Percentiles rank a stretch among this genome's conserved stretches.
Conservation (phyloP, 306 rosid species). For the Cotoneaster glaucophyllus region DNA sequence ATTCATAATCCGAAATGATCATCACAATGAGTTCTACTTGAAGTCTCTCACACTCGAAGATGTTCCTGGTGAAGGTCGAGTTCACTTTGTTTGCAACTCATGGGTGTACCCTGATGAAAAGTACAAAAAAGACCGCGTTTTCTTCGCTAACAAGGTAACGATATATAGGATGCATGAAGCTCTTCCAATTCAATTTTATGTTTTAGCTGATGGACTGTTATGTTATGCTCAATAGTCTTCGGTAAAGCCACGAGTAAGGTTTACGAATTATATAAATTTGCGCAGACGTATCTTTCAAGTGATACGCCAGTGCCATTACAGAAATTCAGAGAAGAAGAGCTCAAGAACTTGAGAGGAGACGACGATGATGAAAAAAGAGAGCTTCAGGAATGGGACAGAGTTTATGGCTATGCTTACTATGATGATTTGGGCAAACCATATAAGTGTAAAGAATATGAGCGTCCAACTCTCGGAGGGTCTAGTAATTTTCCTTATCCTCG, state of each 20-base stretch:
- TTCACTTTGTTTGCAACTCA: conserved; percentile 78
- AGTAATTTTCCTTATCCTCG: conserved; percentile 64
- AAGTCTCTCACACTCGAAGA: conserved; percentile 53
- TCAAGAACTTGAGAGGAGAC: conserved; percentile 51
- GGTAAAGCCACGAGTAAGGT: background rate
- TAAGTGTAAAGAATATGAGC: conserved; percentile 22
- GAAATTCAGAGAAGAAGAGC: conserved; percentile 48
- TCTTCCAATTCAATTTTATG: background rate
- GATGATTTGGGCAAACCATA: conserved; percentile 62
- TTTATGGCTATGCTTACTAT: conserved; percentile 68
- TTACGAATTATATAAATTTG: background rate
- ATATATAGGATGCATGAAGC: background rate
- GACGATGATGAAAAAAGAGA: conserved; percentile 38
- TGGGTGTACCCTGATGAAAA: conserved; percentile 70
- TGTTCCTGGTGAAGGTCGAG: conserved; percentile 58
- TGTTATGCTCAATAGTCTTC: background rate
- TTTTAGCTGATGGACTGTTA: background rate
- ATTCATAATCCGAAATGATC: conserved; percentile 51
- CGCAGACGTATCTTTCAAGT: conserved; percentile 58
- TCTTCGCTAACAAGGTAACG: conserved; percentile 77
- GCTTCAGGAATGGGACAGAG: conserved; percentile 60
- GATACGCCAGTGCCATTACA: conserved; percentile 51
- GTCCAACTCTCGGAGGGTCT: conserved; percentile 73
- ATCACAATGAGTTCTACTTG: conserved; percentile 63
- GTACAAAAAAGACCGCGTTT: conserved; percentile 56